These are phyloP conservation scores for Metschnikowia cerradonensis DNA, from an alignment of 805 yeast genomes.

Conservation along the genomic window DNA sequence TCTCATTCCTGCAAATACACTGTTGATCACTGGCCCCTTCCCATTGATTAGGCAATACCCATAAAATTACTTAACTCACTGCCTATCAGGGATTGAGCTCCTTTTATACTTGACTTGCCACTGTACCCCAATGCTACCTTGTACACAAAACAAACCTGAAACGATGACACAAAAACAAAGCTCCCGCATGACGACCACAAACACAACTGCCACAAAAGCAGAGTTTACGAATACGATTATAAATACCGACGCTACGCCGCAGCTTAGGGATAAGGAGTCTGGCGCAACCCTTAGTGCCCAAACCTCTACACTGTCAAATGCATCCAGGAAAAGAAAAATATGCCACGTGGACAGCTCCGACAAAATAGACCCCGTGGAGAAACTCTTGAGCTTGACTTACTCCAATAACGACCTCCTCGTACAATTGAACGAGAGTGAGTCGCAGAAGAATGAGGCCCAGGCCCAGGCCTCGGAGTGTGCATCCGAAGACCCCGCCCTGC, in stretches of 20 bases:
- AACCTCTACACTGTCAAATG: neutral
- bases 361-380: constrained; percentile 42
- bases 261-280: no score
- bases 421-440: constrained; percentile 20
- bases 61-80: no score
- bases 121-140: neutral
- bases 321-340: neutral
- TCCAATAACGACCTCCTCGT: constrained; percentile 29
- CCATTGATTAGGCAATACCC: no score
- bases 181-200: no score
- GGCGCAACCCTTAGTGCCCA: no score
- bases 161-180: no score
- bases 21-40: no score
- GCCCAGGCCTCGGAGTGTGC: neutral
- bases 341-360: constrained; percentile 13
- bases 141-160: neutral
- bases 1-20: no score
- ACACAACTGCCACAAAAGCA: no score
- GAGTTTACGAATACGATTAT: no score
- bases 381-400: constrained; percentile 33
- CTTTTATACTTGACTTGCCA: neutral
- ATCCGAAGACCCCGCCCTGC: neutral
- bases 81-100: no score
- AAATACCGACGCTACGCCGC: no score
- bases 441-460: neutral